Percentiles rank a stretch among this genome's conserved stretches.
phyloP scores from a whole-genome alignment of 441 rosid genomes.

The Syzygium syzygioides region DNA sequence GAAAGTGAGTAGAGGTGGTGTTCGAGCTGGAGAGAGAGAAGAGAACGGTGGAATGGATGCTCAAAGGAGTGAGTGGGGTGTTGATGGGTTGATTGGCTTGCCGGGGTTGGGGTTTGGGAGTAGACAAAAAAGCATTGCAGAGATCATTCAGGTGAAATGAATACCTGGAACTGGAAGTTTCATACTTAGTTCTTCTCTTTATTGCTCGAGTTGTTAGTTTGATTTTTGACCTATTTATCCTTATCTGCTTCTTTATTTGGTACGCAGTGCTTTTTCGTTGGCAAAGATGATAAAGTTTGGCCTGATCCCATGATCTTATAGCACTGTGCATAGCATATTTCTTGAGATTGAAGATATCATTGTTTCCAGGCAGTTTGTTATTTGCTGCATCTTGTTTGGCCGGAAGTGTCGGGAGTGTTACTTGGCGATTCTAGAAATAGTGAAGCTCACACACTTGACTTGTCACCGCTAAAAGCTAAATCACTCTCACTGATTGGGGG shows the following conservation, averaged over 20 bases:
- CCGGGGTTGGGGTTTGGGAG: constrained; percentile 52
- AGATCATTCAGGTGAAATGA: constrained; percentile 60
- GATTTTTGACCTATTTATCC: background rate
- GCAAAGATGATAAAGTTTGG: background rate
- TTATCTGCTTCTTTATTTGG: background rate
- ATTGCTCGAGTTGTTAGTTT: background rate
- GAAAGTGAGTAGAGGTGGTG: constrained; percentile 26
- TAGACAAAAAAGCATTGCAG: constrained; percentile 58
- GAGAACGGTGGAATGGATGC: constrained; percentile 36
- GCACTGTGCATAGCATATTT: background rate
- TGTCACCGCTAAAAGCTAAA: background rate
- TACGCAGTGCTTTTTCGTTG: background rate
- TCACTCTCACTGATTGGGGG: background rate
- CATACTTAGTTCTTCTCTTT: background rate
- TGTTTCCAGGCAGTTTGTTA: background rate
- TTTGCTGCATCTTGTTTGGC: background rate
- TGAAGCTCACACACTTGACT: background rate
- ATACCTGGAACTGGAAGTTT: constrained; percentile 5
- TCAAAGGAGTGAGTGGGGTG: constrained; percentile 47
- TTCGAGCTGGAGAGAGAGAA: constrained; percentile 28
- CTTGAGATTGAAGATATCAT: background rate
- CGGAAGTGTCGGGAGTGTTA: background rate
- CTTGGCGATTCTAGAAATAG: background rate
- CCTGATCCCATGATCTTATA: background rate
- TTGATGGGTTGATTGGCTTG: constrained; percentile 66